phyloP scores from a whole-genome alignment of 805 yeast species.

The Zygosaccharomyces bisporus region DNA sequence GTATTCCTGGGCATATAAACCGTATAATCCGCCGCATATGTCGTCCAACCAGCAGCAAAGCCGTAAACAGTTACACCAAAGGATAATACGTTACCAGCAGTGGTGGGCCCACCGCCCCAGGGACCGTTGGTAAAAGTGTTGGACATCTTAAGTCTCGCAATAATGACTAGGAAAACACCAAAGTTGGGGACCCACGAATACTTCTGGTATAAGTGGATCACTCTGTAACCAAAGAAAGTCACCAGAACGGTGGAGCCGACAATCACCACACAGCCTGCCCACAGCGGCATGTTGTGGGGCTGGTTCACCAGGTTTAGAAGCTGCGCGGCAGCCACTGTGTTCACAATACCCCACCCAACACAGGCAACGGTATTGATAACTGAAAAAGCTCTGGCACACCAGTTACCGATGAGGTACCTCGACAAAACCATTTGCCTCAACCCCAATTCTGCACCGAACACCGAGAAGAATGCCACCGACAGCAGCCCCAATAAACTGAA shows the following conservation, averaged over 20 bases:
- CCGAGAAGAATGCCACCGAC: conserved; percentile 79
- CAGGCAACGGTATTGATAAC: conserved; percentile 77
- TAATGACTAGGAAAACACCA: conserved; percentile 68
- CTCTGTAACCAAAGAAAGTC: conserved; percentile 78
- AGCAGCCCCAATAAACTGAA: conserved; percentile 68
- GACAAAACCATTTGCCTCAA: conserved; percentile 84
- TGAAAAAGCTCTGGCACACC: conserved; percentile 72
- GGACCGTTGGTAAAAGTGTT: conserved; percentile 58
- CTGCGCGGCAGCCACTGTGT: conserved; percentile 86
- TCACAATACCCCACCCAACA: conserved; percentile 94
- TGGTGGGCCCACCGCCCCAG: conserved; percentile 51
- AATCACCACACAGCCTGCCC: conserved; percentile 85
- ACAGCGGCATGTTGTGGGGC: conserved; percentile 62
- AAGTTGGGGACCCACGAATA: conserved; percentile 85
- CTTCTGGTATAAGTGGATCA: conserved; percentile 77
- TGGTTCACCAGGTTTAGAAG: conserved; percentile 70
- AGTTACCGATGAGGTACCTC: conserved; percentile 71
- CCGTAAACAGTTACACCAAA: conserved; percentile 84
- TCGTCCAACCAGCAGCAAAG: conserved; percentile 92
- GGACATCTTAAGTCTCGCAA: conserved; percentile 68
- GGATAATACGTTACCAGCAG: conserved; percentile 73
- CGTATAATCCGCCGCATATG: conserved; percentile 89
- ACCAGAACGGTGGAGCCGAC: conserved; percentile 64
- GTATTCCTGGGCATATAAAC: conserved; percentile 74
- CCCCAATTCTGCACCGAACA: conserved; percentile 81